Evolutionary conservation across 176 grass and related monocot species (phyloP), one percentile per base, ranked within the genome.

Genomic region (Carex myosuroides): DNA sequence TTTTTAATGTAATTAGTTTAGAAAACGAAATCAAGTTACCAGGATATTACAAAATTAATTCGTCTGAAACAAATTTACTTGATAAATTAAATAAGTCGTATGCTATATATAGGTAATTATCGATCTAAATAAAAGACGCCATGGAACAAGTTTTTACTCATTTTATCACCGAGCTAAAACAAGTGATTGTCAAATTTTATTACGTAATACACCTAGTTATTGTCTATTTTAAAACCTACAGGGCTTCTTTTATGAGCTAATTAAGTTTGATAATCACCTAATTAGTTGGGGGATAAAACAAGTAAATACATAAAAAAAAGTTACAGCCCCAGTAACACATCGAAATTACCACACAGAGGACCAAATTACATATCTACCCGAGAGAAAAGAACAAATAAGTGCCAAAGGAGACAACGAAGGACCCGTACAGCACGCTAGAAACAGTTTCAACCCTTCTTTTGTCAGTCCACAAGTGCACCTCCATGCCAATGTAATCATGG

Each of bases 401-500:
- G 11, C 55, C 54, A 80, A 80, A 62, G 29, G 79, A 24, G 59
- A 81, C 59, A 26, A 65, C n/a, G 59, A 82, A 82, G 61, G 37
- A 17, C 6, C 3, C 55, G 33, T 62, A 35, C 56, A 80, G 13
- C 32, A 80, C 29, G 33, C 33, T 18, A 37, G 33, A 35, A 62
- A 62, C 78, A 62, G 63, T 16, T n/a, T 13, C 18, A 81, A 52
- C 41, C 41, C 60, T 35, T n/a, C 35, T 44, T 52, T 65, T 16
- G 42, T 65, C 62, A 65, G 60, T 18, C 16, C 60, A 59, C 24
- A 50, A 50, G 60, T 83, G 60, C 63, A 83, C 62, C 32, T 39
- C 78, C 60, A 54, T 64, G 26, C 20, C 24, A 63, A 62, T 44
- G 26, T 50, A 39, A 39, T 39, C 37, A 39, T 39, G 5, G 37